Evolutionary conservation across 2,329 filamentous ascomycete genomes (phyloP), one percentile per base, ranked within the genome.

Genomic region (Lasiodiplodia sp.): DNA sequence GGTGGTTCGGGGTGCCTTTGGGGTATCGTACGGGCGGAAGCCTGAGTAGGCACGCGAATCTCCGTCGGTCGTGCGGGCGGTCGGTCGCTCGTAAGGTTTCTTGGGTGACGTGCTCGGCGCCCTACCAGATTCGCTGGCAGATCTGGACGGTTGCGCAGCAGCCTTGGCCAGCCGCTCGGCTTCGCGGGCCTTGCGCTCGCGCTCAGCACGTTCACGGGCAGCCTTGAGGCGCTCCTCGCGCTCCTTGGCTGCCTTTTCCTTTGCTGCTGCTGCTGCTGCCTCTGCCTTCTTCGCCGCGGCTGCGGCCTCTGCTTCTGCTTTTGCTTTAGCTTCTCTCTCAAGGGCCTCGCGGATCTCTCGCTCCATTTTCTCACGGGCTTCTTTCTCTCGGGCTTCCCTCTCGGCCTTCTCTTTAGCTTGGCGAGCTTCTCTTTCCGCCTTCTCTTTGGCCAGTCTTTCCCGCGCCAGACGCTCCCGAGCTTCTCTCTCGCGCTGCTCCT

Each of bases 1-100:
- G 18, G 71, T 23, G 53, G 91, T 91, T 34, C 91, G 90, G 21
- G 87, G 84, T n/a, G 91, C 51, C 68, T 73, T 66, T n/a, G 90
- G 86, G 72, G 88, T 86, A 76, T 95, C 92, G 78, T 94, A 94
- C 0, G 92, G 91, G 62, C 92, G 89, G 79, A 88, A 94, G 1
- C 92, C 94, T 78, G 91, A 89, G 3, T 85, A 71, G 64, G 72
- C 72, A 23, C 47, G 60, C 11, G 60, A 64, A 40, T 76, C 83
- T 71, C 91, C 88, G 63, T 91, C 89, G 62, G 91, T 87, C 23
- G 87, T 87, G 71, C 83, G 86, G 44, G 89, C 87, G 37, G 86
- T 85, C 1, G 83, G 81, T 57, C 77, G 78, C 69, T 83, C 80
- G 72, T 85, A 84, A 52, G 74, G 76, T 63, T 78, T 80, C 72